Evolutionary conservation across 2,329 filamentous ascomycete species (phyloP), one percentile per base, ranked within the genome.

Genomic region (Trichoderma koningiopsis): DNA sequence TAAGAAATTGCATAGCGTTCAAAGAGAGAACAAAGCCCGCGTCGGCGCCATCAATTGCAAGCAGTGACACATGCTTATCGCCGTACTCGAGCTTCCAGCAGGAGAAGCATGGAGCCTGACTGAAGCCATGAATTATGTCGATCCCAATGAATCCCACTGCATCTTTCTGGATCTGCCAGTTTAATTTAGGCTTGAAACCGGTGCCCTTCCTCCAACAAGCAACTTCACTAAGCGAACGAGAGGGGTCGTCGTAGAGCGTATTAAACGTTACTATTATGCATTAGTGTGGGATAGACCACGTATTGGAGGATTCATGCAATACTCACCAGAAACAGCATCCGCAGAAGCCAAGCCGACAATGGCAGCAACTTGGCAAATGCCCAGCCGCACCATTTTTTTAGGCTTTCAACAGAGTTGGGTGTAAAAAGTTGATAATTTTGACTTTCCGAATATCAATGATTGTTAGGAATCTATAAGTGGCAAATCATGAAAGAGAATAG

Each of bases 81-180:
- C 47, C 24, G 16, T 59, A 66, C 22, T 16, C 29, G n/a, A 66
- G 11, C 5, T 13, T 58, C 63, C 63, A 66, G 40, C 63, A 66
- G 14, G 63, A 6, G 35, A 59, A 27, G 13, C 63, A 66, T 5
- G 22, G 31, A 7, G 13, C 40, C 13, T 37, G n/a, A 10, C 43
- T 52, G 5, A 31, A 4, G 1, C 55, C 13, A 29, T 29, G 27
- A 14, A 66, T 37, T 1, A 1, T 22, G 13, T 35, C 5, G 3
- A 59, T 27, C 14, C 63, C 63, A 37, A 66, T 66, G 19, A 66
- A 66, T 6, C 19, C 63, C 43, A 58, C 22, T 19, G 63, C 63
- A 22, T 66, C 53, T 49, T 59, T 57, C 35, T 66, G 63, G 37
- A 66, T 16, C 8, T 49, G 49, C 63, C 63, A 66, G 19, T 66